phyloP scores from a whole-genome alignment of 495 filamentous ascomycete genomes.

The Poronia punctata region DNA sequence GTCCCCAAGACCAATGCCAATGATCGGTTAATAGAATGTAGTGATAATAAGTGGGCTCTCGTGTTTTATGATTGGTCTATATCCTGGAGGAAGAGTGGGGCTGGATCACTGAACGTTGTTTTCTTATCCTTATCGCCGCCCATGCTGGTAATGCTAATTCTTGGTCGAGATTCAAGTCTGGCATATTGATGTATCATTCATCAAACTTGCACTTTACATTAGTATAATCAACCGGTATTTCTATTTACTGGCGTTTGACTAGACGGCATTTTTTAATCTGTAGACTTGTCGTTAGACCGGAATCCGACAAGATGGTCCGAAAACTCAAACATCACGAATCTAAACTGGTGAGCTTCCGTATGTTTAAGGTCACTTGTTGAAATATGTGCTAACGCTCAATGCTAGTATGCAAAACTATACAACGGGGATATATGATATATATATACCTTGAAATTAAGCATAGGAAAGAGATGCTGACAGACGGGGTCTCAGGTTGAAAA shows the following conservation, averaged over 20 bases:
- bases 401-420: constrained; percentile 12
- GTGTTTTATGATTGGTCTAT: no score
- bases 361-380: background rate
- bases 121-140: constrained; percentile 8
- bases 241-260: no score
- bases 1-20: no score
- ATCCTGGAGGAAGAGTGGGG: no score
- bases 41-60: no score
- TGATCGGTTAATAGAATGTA: no score
- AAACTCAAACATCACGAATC: constrained; percentile 91
- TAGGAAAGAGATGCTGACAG: constrained; percentile 47
- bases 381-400: constrained; percentile 5
- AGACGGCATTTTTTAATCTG: background rate
- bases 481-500: constrained; percentile 51
- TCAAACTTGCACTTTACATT: no score
- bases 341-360: constrained; percentile 22
- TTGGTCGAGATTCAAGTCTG: constrained; percentile 13
- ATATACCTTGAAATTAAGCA: no score
- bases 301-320: constrained; percentile 61
- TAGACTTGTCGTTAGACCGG: background rate
- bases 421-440: no score
- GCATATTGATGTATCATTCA: no score
- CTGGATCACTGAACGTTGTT: no score
- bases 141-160: background rate
- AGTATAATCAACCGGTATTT: no score